Percentiles rank a stretch among this genome's conserved stretches.
Evolutionary conservation across 2,329 filamentous ascomycete genomes (phyloP).

Genomic region (Chrysosporium queenslandicum): DNA sequence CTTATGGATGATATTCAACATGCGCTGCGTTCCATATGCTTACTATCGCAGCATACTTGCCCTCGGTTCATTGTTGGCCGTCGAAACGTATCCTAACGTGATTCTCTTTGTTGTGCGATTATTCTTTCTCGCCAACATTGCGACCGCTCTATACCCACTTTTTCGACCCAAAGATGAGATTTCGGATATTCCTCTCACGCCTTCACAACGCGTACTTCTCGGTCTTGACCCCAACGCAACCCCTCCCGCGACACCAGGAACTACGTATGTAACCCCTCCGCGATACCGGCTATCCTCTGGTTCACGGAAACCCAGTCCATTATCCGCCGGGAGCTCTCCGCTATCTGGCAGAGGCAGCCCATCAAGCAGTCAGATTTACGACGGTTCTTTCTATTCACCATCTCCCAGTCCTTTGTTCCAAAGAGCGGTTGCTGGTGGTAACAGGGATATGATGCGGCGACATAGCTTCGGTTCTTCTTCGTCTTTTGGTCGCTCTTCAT

Average conservation of each 20-base stretch:
- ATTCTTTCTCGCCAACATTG: slow-evolving; percentile 60
- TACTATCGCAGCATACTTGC: slow-evolving; percentile 28
- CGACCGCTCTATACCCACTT: slow-evolving; percentile 60
- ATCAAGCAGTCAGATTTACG: slow-evolving; percentile 25
- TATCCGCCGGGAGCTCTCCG: slow-evolving; percentile 31
- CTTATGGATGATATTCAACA: background rate
- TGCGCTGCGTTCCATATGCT: slow-evolving; percentile 12
- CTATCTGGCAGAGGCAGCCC: slow-evolving; percentile 31
- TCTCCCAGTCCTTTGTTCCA: slow-evolving; percentile 53
- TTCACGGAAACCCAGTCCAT: slow-evolving; percentile 38
- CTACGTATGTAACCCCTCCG: slow-evolving; percentile 73
- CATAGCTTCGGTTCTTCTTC: slow-evolving; percentile 54
- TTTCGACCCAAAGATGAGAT: slow-evolving; percentile 64
- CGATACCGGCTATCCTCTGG: slow-evolving; percentile 69
- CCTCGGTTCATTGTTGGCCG: slow-evolving; percentile 27
- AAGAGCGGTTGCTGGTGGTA: slow-evolving; percentile 49
- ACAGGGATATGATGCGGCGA: slow-evolving; percentile 39
- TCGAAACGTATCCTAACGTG: slow-evolving; percentile 36
- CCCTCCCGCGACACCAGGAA: slow-evolving; percentile 54
- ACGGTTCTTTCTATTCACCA: slow-evolving; percentile 46
- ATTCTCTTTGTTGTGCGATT: slow-evolving; percentile 49
- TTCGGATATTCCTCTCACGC: slow-evolving; percentile 79
- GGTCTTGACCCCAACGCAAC: slow-evolving; percentile 63
- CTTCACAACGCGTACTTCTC: slow-evolving; percentile 74
- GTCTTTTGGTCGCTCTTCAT: slow-evolving; percentile 41